These are phyloP conservation scores for Colletotrichum australisinense DNA, from an alignment of 2,329 filamentous ascomycete genomes.

Conservation along the genomic window DNA sequence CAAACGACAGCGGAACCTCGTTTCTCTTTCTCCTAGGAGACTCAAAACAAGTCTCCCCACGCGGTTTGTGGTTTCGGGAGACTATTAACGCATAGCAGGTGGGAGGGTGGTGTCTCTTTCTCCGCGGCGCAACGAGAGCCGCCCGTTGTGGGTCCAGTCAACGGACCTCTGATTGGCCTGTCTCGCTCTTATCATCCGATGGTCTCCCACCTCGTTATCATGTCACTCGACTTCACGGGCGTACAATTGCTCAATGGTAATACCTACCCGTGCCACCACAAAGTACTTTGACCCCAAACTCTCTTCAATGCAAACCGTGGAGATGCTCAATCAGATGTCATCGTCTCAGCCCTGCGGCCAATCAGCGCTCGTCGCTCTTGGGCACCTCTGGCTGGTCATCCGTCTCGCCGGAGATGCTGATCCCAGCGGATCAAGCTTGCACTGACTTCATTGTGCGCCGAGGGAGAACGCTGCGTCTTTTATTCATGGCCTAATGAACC, in stretches of 20 bases:
- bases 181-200: constrained; percentile 28
- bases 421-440: constrained; percentile 27
- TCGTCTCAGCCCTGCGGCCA: background rate
- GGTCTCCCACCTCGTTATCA: constrained; percentile 16
- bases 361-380: constrained; percentile 3
- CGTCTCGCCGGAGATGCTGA: constrained; percentile 32
- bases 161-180: constrained; percentile 11
- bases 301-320: constrained; percentile 18
- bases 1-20: no score
- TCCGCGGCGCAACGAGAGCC: constrained; percentile 31
- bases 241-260: constrained; percentile 1
- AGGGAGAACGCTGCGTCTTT: constrained; percentile 16
- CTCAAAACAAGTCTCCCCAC: constrained; percentile 14
- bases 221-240: constrained; percentile 2
- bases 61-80: background rate
- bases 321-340: constrained; percentile 22
- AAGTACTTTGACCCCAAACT: constrained; percentile 12
- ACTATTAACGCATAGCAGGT: background rate
- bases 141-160: constrained; percentile 17
- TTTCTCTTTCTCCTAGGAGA: constrained; percentile 29
- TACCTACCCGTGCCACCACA: constrained; percentile 14
- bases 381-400: constrained; percentile 1
- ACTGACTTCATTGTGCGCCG: constrained; percentile 29
- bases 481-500: background rate
- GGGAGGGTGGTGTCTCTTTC: constrained; percentile 4